Conservation (phyloP, 2,329 filamentous ascomycete genomes). For the Fusarium bulbicola region DNA sequence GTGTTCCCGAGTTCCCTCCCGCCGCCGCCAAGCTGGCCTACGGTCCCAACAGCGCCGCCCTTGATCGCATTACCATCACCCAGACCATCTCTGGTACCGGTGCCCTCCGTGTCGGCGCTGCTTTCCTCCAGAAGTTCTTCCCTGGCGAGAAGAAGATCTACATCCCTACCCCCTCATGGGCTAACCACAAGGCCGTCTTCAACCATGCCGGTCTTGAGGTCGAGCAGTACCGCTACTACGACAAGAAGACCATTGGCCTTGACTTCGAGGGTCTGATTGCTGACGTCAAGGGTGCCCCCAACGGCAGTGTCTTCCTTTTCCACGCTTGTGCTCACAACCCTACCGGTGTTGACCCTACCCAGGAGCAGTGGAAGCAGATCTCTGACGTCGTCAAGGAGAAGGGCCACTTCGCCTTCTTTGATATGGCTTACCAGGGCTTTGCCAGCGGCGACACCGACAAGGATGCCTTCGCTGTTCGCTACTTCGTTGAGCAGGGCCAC, state of each 20-base stretch:
- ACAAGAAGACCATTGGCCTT: slow-evolving; percentile 97
- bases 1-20: slow-evolving; percentile 92
- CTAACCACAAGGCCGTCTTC: slow-evolving; percentile 98
- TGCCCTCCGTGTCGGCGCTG: slow-evolving; percentile 91
- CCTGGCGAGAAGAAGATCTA: slow-evolving; percentile 94
- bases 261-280: slow-evolving; percentile 94
- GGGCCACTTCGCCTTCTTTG: slow-evolving; percentile 95
- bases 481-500: slow-evolving; percentile 94
- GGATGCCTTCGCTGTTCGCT: slow-evolving; percentile 91
- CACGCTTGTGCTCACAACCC: slow-evolving; percentile 99
- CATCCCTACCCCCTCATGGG: slow-evolving; percentile 96
- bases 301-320: slow-evolving; percentile 88
- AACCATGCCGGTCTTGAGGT: slow-evolving; percentile 90
- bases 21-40: slow-evolving; percentile 92
- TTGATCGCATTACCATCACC: slow-evolving; percentile 87
- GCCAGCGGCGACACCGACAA: slow-evolving; percentile 90
- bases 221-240: slow-evolving; percentile 97
- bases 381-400: slow-evolving; percentile 85
- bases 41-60: slow-evolving; percentile 78
- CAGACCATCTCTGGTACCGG: slow-evolving; percentile 99
- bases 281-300: slow-evolving; percentile 89
- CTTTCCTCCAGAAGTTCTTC: slow-evolving; percentile 92
- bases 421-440: slow-evolving; percentile 99
- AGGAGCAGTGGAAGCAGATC: slow-evolving; percentile 93
- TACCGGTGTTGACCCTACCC: slow-evolving; percentile 92